Base-by-base conservation (phyloP, 495 filamentous ascomycete species). In the Lichenothelia convexa region DNA sequence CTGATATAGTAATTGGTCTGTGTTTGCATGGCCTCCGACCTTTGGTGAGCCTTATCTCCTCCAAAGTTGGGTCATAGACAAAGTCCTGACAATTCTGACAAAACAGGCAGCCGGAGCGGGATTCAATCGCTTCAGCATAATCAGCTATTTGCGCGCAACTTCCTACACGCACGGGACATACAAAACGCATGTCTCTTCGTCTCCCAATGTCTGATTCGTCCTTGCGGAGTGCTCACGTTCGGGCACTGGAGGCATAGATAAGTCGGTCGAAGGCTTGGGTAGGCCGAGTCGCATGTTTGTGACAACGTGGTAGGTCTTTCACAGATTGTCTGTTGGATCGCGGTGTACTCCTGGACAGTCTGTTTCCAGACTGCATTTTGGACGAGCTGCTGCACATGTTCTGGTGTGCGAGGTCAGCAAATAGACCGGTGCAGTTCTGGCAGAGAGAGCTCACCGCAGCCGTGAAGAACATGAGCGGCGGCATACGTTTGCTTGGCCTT, bases 51-150 rank as follows among this genome's bases (percentile, higher is more conserved):
- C 75, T 54, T 27, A 81, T 62, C 21, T 78, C 68, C 46, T 93
- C 85, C 18, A 92, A 60, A 5, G 73, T 75, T 31, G 80, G 78
- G 46, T 93, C 85, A 60, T 82, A 92, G 30, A 93, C 73, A 42
- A 89, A 77, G 50, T 93, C 85, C 26, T 70, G 65, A 47, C 85
- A 93, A 41, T 71, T 64, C 45, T 87, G 79, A 57, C 85, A 93
- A 49, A 75, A 92, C 2, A 93, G 48, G 32, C 69, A 65, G 4
- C 80, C 82, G 42, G 62, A 73, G 38, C 76, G 64, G 2, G 83
- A 87, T 45, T 93, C 85, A 41, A 91, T 76, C 49, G 83, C 83
- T 91, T 18, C 7, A 15, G 20, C 18, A 12, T 18, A 33, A 18
- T 16, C n/a, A 11, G 12, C 15, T 11, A 34, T 15, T 30, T 38